Base-by-base conservation (phyloP, 1,139 yeast species). In the Debaryomyces coudertii region DNA sequence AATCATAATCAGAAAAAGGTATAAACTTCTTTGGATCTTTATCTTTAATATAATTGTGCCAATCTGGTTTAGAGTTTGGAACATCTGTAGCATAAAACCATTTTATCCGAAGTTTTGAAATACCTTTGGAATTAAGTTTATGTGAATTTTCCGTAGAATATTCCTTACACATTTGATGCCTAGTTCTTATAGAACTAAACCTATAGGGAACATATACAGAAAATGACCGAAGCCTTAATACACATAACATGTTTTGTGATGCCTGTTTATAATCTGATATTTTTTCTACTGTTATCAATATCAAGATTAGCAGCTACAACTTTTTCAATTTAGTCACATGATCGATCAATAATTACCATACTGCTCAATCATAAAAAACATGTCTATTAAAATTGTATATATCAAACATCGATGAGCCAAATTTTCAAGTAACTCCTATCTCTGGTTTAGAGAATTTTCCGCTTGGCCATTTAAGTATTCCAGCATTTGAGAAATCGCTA, bases 21-120 rank as follows among this genome's bases (percentile, higher is more conserved):
- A 80, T 66, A 58, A 87, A 92, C 55, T 83, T 82, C 43, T 69
- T 64, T 0, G 96, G 84, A 9, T 72, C 68, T 40, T 69, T 69
- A 1, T 65, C 65, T 45, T 78, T 77, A 20, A 57, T 64, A 52
- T 83, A 83, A 18, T 73, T 61, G 53, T 73, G 75, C 68, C 84
- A 79, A 6, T 66, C 70, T 0, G 96, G 96, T 62, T 87, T 87
- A 5, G 80, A 66, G 16, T 73, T 63, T 0, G 97, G 96, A 5
- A 82, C 65, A 59, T 90, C 96, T 0, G 90, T 83, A 1, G 96
- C 95, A 58, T 89, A 86, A 61, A 82, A 89, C 97, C 97, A 90
- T 52, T 71, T 67, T 20, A 68, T 57, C 4, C 43, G 44, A 2
- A 58, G 49, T 14, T 49, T 48, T 1, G 65, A 62, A 20, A 38